Evolutionary conservation across 176 grass and related monocot genomes (phyloP).

Genomic region (Elymus sibiricus): DNA sequence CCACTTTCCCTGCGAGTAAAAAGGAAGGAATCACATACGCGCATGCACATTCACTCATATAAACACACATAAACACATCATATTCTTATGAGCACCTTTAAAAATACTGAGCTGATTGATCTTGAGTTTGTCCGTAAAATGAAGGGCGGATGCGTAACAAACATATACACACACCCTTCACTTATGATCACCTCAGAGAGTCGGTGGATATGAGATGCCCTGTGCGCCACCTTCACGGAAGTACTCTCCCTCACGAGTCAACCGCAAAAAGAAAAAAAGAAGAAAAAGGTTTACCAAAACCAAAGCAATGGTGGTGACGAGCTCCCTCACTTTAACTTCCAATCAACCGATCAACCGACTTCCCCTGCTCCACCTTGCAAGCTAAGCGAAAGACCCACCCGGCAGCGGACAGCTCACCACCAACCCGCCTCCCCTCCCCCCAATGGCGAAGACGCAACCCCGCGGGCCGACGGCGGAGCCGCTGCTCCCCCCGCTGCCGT

Average conservation of each 20-base stretch:
- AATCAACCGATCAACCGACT: slow-evolving; percentile 27
- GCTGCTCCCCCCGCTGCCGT: slow-evolving; percentile 44
- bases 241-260: not conserved
- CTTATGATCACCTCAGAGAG: too few relatives aligned
- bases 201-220: too few relatives aligned
- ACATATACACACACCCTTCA: too few relatives aligned
- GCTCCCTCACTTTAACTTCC: not conserved
- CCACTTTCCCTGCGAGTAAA: too few relatives aligned
- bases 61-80: too few relatives aligned
- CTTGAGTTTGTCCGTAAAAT: too few relatives aligned
- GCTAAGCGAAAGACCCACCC: slow-evolving; percentile 20
- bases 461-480: slow-evolving; percentile 9
- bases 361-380: slow-evolving; percentile 6
- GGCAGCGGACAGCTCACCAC: not conserved
- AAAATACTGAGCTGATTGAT: too few relatives aligned
- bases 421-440: not conserved
- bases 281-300: not conserved
- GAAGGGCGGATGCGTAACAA: too few relatives aligned
- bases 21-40: too few relatives aligned
- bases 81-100: too few relatives aligned
- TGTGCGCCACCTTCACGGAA: too few relatives aligned
- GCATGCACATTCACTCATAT: too few relatives aligned
- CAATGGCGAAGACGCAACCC: slow-evolving; percentile 44
- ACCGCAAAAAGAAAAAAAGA: not conserved
- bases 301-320: not conserved